phyloP scores from a whole-genome alignment of 495 filamentous ascomycete genomes.

The Viridothelium virens region DNA sequence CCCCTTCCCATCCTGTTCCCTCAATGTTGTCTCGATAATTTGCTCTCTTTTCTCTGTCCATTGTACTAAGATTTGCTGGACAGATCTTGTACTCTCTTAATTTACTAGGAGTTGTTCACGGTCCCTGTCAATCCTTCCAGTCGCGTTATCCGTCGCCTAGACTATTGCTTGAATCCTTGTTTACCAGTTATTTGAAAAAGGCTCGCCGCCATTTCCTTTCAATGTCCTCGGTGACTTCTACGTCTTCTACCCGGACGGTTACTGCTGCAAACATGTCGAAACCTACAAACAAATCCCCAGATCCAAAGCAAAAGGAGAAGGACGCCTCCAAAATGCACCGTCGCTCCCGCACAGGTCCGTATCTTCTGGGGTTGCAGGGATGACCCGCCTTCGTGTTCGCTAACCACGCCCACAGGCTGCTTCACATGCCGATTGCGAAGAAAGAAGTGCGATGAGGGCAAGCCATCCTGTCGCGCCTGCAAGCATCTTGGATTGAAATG shows the following conservation, averaged over 20 bases:
- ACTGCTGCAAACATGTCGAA: slow-evolving; percentile 23
- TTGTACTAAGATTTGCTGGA: slow-evolving; percentile 29
- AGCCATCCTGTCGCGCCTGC: slow-evolving; percentile 80
- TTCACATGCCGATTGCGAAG: slow-evolving; percentile 91
- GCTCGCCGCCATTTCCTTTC: slow-evolving; percentile 16
- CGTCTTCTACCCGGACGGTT: slow-evolving; percentile 23
- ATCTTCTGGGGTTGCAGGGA: slow-evolving; percentile 18
- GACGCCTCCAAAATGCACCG: slow-evolving; percentile 80
- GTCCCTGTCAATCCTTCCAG: slow-evolving; percentile 27
- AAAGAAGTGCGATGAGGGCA: slow-evolving; percentile 97
- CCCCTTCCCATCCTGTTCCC: slow-evolving; percentile 16
- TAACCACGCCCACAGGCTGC: slow-evolving; percentile 58
- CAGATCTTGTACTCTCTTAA: slow-evolving; percentile 36
- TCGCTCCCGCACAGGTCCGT: slow-evolving; percentile 84
- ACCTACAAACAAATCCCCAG: slow-evolving; percentile 37
- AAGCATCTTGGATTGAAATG: slow-evolving; percentile 76
- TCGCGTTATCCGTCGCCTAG: slow-evolving; percentile 15
- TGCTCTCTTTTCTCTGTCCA: slow-evolving; percentile 30
- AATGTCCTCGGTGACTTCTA: slow-evolving; percentile 15
- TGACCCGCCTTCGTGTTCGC: slow-evolving; percentile 16
- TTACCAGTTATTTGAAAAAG: slow-evolving; percentile 6
- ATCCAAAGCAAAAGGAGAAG: slow-evolving; percentile 41
- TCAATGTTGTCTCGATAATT: slow-evolving; percentile 34
- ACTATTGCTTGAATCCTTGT: slow-evolving; percentile 11
- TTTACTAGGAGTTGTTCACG: slow-evolving; percentile 30